Base-by-base conservation (phyloP, 768 basidiomycete species). In the Phaeolepiota aurea region DNA sequence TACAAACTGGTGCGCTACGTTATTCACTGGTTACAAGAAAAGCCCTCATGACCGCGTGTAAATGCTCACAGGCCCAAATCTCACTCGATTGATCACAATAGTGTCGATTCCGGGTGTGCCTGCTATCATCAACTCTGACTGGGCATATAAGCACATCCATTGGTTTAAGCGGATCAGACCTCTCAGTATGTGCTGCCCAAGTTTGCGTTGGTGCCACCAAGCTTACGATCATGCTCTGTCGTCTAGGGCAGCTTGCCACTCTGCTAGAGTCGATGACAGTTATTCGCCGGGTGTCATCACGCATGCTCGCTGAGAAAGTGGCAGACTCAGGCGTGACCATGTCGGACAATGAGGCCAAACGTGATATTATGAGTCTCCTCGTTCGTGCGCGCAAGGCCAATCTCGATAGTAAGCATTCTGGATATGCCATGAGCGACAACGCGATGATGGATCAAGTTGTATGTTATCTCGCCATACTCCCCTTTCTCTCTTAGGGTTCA, bases 381-480 rank as follows among this genome's bases (percentile, higher is more conserved):
- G 57, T 67, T n/a, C 55, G 59, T 14, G 63, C 63, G 14, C 50
- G 63, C 10, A 58, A 57, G 44, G 50, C 53, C 3, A 61, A 60
- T 3, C 35, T 55, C 10, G 55, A 52, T 12, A 43, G 42, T 16
- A 52, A 49, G 14, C 50, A 51, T 1, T 46, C 36, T 7, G 50
- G 42, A 16, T 65, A 64, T 40, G 41, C 46, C 2, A 64, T 66
- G 63, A 58, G 49, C 18, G 63, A 66, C 42, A 48, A 50, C 16
- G 62, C 57, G 3, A 61, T 68, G 60, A 57, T 68, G 44, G 65
- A 66, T 32, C 66, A 68, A 51, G 60, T 67, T 19, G 62, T 63
- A 19, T 11, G 20, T 38, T 11, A 13, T 18, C 36, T 13, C 3
- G 22, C 18, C 5, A 3, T 15, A 7, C 33, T 9, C 14, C 10